These are phyloP conservation scores for Monosporascus sp. DNA, from an alignment of 2,329 filamentous ascomycete species.

Conservation along the genomic window DNA sequence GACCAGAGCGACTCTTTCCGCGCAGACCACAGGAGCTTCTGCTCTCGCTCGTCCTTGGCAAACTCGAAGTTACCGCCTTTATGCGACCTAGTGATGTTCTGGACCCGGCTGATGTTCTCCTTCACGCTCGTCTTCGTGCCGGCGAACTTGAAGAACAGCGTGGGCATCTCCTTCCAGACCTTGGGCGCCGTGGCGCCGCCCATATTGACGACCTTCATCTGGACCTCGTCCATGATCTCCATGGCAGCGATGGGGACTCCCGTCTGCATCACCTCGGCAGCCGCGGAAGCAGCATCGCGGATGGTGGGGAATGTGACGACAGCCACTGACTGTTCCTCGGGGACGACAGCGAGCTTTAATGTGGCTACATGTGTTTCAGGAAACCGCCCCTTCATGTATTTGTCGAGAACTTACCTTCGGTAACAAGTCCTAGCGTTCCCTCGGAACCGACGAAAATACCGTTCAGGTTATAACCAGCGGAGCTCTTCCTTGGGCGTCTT, in stretches of 20 bases:
- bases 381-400: not conserved
- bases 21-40: slow-evolving; percentile 72
- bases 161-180: slow-evolving; percentile 70
- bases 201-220: slow-evolving; percentile 78
- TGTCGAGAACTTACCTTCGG: slow-evolving; percentile 47
- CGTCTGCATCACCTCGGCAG: slow-evolving; percentile 68
- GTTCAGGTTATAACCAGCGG: slow-evolving; percentile 79
- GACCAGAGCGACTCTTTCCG: slow-evolving; percentile 81
- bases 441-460: slow-evolving; percentile 75
- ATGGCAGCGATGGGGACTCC: slow-evolving; percentile 70
- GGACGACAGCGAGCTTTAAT: slow-evolving; percentile 71
- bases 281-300: slow-evolving; percentile 67
- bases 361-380: slow-evolving; percentile 46
- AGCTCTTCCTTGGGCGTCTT: slow-evolving; percentile 71
- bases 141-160: slow-evolving; percentile 81
- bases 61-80: slow-evolving; percentile 68
- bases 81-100: slow-evolving; percentile 59
- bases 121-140: slow-evolving; percentile 72
- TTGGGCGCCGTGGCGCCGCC: slow-evolving; percentile 62
- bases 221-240: slow-evolving; percentile 85
- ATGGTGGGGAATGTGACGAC: slow-evolving; percentile 76
- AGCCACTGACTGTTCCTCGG: slow-evolving; percentile 70
- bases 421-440: slow-evolving; percentile 75
- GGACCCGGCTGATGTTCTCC: slow-evolving; percentile 69
- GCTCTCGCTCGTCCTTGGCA: slow-evolving; percentile 64